Base-by-base conservation (phyloP, 164 flowering plant genomes). In the Aristolochia contorta region DNA sequence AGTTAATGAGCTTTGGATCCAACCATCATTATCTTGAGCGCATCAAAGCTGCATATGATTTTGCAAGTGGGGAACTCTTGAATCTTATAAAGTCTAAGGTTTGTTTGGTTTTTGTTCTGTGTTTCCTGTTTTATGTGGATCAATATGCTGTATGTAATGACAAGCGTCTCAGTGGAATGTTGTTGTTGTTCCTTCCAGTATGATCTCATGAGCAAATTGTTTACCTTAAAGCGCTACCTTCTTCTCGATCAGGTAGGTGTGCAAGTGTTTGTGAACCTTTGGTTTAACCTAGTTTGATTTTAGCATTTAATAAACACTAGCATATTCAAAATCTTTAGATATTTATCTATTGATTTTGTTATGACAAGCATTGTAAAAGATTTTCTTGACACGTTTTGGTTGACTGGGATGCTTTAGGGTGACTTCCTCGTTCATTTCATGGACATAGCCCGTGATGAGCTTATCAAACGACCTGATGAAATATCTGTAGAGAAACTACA, bases 361-460 rank as follows among this genome's bases (percentile, higher is more conserved):
- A 18, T 22, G 13, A 55, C 16, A 32, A 56, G 30, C 53, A 49
- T 49, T 49, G 32, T 37, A 37, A 37, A 37, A 37, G 43, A 37
- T 37, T 37, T 3, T 37, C 43, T 37, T 37, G 43, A 37, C 43
- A 37, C 7, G 1, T 37, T 37, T 37, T 37, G 43, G 43, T 37
- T 37, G 9, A 37, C 43, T 37, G 5, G 43, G 43, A 4, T 10
- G 5, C 43, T 37, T 51, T 12, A 89, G 97, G 99, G 95, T 65
- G 99, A 94, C 74, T 94, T 94, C 77, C 66, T 94, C 75, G 97
- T 94, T 68, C 97, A 94, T 79, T 94, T 94, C 68, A 86, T 91
- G 96, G 97, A 94, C 75, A 91, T 91, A 56, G 95, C 99, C 68
- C 79, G 81, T 61, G 99, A 93, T 63, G 95, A 93, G 72, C 95